A percentile compares a stretch with the other conserved stretches of the same genome.
phyloP scores from a whole-genome alignment of 2,329 filamentous ascomycete species.

The Aureobasidium lini region DNA sequence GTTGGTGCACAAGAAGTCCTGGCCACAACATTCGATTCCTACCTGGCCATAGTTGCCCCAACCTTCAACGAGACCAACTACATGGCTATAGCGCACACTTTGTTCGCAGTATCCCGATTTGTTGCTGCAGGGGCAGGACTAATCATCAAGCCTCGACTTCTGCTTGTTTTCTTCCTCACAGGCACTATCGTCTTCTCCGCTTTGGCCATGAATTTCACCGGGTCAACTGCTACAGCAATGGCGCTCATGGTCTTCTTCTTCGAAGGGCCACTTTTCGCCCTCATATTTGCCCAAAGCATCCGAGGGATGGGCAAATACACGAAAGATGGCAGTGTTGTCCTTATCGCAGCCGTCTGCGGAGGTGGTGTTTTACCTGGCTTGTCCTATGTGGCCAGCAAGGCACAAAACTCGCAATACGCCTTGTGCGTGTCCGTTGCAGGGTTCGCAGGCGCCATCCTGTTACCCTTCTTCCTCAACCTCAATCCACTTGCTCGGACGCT shows the following conservation, averaged over 20 bases:
- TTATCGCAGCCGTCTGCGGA: constrained; percentile 48
- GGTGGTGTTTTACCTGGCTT: constrained; percentile 51
- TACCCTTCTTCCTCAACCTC: constrained; percentile 48
- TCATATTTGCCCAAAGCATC: constrained; percentile 51
- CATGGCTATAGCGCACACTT: constrained; percentile 48
- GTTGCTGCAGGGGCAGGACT: constrained; percentile 45
- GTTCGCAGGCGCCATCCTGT: constrained; percentile 44
- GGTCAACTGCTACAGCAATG: constrained; percentile 39
- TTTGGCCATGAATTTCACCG: constrained; percentile 44
- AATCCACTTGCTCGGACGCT: constrained; percentile 41
- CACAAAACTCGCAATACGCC: constrained; percentile 38
- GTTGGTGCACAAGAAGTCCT: constrained; percentile 54
- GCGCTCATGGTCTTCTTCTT: constrained; percentile 50
- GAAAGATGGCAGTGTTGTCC: constrained; percentile 46
- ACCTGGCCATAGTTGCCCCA: constrained; percentile 35
- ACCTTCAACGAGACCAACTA: constrained; percentile 33
- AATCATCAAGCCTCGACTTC: constrained; percentile 50
- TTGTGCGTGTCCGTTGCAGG: constrained; percentile 47
- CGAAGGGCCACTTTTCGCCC: constrained; percentile 53
- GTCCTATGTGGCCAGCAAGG: constrained; percentile 38
- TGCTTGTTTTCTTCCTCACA: constrained; percentile 47
- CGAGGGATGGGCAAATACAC: constrained; percentile 52
- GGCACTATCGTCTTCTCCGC: constrained; percentile 46
- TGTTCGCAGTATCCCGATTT: constrained; percentile 54
- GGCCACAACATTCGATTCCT: constrained; percentile 40